These are phyloP conservation scores for Venturia nashicola DNA, from an alignment of 2,329 filamentous ascomycete genomes.

Conservation along the genomic window DNA sequence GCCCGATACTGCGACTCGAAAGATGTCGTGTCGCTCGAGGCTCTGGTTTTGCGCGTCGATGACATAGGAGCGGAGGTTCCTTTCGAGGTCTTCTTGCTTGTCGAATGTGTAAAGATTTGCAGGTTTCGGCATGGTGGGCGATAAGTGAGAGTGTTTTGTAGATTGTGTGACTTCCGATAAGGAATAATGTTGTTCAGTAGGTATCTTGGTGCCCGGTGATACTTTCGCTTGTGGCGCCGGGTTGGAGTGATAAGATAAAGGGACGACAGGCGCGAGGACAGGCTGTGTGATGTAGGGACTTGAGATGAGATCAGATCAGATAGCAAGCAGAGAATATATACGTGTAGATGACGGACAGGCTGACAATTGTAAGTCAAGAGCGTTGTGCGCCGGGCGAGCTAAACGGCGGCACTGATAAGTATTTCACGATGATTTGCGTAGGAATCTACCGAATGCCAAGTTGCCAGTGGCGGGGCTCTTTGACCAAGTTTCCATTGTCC, in stretches of 20 bases:
- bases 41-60: conserved; percentile 71
- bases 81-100: conserved; percentile 55
- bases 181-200: background rate
- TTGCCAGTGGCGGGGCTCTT: background rate
- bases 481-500: background rate
- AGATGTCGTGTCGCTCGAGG: conserved; percentile 65
- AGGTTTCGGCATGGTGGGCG: conserved; percentile 14
- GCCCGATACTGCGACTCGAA: conserved; percentile 88
- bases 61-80: conserved; percentile 69
- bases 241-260: background rate
- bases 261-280: background rate
- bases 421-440: background rate
- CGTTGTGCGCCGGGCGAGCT: background rate
- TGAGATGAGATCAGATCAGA: background rate
- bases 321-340: background rate
- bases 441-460: background rate
- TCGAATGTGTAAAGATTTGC: conserved; percentile 64
- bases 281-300: background rate
- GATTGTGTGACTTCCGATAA: background rate
- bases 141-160: background rate
- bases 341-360: background rate
- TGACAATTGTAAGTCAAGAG: background rate
- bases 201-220: background rate
- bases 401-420: background rate
- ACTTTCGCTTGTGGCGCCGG: background rate